Evolutionary conservation across 345 rosid genomes (phyloP).

Genomic region (Tarenaya hassleriana): DNA sequence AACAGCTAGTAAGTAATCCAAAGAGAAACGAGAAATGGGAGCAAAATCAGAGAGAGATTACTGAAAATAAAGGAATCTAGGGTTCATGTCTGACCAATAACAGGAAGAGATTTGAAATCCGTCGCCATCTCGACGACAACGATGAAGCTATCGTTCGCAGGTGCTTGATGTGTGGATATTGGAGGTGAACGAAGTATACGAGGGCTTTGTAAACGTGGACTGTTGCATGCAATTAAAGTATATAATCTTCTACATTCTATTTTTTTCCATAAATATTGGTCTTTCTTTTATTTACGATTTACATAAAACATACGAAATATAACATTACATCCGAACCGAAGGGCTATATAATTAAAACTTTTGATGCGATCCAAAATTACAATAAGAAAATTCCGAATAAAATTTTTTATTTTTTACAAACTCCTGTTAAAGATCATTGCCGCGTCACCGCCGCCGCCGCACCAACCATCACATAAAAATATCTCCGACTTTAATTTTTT

Average conservation of each 20-base stretch:
- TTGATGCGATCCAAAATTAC: slow-evolving; percentile 1
- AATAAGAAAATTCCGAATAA: background rate
- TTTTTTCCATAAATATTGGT: too few relatives aligned
- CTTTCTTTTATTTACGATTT: too few relatives aligned
- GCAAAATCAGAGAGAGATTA: background rate
- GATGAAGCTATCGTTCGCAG: too few relatives aligned
- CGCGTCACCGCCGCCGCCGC: background rate
- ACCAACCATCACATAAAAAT: slow-evolving; percentile 17
- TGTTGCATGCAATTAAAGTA: too few relatives aligned
- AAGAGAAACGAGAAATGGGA: background rate
- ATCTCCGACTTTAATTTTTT: slow-evolving; percentile 14
- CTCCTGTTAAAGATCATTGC: background rate
- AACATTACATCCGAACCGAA: too few relatives aligned
- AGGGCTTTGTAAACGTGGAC: too few relatives aligned
- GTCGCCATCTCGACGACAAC: slow-evolving; percentile 35
- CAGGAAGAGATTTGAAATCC: slow-evolving; percentile 54
- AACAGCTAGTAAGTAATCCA: too few relatives aligned
- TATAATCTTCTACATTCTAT: too few relatives aligned
- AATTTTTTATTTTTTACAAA: slow-evolving; percentile 19
- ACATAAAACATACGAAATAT: too few relatives aligned
- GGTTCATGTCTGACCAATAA: slow-evolving; percentile 38
- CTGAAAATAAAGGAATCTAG: background rate
- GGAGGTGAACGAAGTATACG: too few relatives aligned
- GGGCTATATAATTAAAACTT: too few relatives aligned
- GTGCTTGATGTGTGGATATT: too few relatives aligned